Evolutionary conservation across 1,284 basidiomycete genomes (phyloP), one percentile per base, ranked within the genome.

Genomic region (Pseudozyma tsukubaensis): DNA sequence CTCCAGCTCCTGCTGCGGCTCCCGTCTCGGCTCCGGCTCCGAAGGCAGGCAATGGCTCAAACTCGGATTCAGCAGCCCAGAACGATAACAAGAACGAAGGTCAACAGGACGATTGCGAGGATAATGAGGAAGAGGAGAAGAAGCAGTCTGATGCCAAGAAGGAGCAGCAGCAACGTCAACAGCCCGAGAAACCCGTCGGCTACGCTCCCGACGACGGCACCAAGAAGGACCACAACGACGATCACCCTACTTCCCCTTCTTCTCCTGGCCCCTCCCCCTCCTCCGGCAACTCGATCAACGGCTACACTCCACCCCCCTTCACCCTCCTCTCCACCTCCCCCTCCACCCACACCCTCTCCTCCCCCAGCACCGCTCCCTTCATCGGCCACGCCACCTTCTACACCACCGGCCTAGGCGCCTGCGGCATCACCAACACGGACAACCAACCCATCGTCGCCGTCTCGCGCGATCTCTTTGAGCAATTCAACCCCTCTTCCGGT

Each of bases 381-480:
- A 51, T 45, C 32, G 75, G 75, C 18, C 45, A 18, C 3, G 75
- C 71, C 29, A 74, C 75, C 14, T 77, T 36, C 67, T 77, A 67
- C 67, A 42, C 50, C 53, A 56, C 71, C 12, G 67, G 71, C 34
- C 49, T 74, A 14, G 75, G 75, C 18, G 71, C 71, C 1, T 77
- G 75, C 29, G 75, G 75, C 4, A 53, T 59, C 44, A 24, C 19
- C 48, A 74, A 73, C 52, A 21, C 10, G 7, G 68, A 73, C 43
- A n/a, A 11, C 10, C 48, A 75, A 3, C 59, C 63, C 29, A 72
- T 73, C 57, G 77, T 78, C 29, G 77, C 77, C 19, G 39, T 78
- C 32, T 76, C 82, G 4, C 24, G 42, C n/a, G 55, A 62, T 37
- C 35, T 81, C 5, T 82, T 72, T 42, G 60, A 83, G 37, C 49